Conservation (phyloP, 1,139 yeast genomes). For the Taphrina communis region DNA sequence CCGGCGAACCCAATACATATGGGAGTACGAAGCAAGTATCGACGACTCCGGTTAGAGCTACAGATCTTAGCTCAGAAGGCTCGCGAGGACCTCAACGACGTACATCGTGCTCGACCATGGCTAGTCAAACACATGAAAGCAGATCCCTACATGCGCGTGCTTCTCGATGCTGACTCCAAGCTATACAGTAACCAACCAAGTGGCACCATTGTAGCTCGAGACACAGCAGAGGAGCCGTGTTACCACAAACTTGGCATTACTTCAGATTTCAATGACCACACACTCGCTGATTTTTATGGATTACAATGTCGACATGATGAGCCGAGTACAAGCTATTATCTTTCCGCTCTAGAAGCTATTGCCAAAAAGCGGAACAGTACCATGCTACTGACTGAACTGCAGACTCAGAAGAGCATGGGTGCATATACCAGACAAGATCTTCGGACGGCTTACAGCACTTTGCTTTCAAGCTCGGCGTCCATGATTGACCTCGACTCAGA, state of each 20-base stretch:
- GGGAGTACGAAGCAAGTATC: constrained; percentile 26
- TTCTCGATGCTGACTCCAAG: constrained; percentile 24
- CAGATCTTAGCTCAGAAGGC: constrained; percentile 27
- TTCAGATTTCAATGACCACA: constrained; percentile 65
- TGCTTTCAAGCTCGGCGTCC: constrained; percentile 46
- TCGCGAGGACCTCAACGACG: constrained; percentile 24
- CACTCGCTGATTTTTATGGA: constrained; percentile 68
- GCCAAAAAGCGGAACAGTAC: constrained; percentile 58
- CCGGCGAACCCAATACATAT: constrained; percentile 33
- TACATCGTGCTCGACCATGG: constrained; percentile 25
- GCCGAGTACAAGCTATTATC: constrained; percentile 19
- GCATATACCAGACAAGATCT: constrained; percentile 69
- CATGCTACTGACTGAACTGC: constrained; percentile 60
- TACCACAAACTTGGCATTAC: constrained; percentile 65
- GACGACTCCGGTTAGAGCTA: constrained; percentile 31
- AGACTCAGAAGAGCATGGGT: constrained; percentile 62
- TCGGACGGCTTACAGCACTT: constrained; percentile 57
- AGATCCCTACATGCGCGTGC: constrained; percentile 17
- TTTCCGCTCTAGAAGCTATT: constrained; percentile 57
- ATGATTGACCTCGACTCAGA: constrained; percentile 58
- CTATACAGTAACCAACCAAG: neutral
- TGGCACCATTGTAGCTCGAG: constrained; percentile 1
- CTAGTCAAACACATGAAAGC: constrained; percentile 26
- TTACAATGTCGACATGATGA: constrained; percentile 50
- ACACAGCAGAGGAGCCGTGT: constrained; percentile 27